Percentiles rank a stretch among this genome's conserved stretches.
Conservation (phyloP, 768 basidiomycete genomes). For the Russula griseocarnosa region DNA sequence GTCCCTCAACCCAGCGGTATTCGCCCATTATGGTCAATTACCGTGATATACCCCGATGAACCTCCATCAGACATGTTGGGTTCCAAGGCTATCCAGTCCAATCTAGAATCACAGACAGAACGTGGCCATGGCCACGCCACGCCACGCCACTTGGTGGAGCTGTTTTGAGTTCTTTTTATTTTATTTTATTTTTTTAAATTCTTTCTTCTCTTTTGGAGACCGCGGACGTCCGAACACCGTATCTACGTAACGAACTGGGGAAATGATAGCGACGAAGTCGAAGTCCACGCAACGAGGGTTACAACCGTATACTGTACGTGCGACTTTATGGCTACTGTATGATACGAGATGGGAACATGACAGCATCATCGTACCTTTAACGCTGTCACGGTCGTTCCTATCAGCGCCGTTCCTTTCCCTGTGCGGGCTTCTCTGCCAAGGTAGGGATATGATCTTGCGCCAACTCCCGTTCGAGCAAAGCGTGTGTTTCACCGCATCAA, state of each 20-base stretch:
- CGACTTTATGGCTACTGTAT: constrained; percentile 9
- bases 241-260: background rate
- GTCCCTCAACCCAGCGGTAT: background rate
- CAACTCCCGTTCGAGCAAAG: background rate
- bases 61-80: background rate
- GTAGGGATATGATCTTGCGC: constrained; percentile 3
- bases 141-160: background rate
- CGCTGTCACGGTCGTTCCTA: background rate
- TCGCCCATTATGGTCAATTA: background rate
- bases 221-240: background rate
- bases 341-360: background rate
- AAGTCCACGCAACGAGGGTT: constrained; percentile 10
- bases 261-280: background rate
- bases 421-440: background rate
- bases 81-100: background rate
- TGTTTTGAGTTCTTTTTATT: background rate
- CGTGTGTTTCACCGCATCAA: background rate
- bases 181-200: no score
- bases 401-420: background rate
- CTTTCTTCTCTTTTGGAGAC: background rate
- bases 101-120: no score
- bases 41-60: background rate
- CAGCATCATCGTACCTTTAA: background rate
- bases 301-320: background rate
- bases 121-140: background rate